phyloP scores from a whole-genome alignment of 2,329 filamentous ascomycete genomes.

The Knufia petricola region DNA sequence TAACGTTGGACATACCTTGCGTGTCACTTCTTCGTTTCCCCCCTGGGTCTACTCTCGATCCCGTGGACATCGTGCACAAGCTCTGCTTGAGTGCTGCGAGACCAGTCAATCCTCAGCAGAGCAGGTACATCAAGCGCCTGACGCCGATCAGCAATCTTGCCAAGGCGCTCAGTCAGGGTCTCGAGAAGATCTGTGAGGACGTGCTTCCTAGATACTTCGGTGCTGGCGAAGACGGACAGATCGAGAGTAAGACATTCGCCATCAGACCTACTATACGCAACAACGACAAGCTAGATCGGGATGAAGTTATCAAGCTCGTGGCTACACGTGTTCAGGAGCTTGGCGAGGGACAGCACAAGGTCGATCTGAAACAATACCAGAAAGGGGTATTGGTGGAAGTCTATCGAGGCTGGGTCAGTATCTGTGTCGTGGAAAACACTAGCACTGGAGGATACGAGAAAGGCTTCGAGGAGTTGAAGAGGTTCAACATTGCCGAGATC shows the following conservation, averaged over 20 bases:
- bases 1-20: conserved; percentile 22
- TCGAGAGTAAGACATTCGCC: conserved; percentile 42
- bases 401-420: conserved; percentile 53
- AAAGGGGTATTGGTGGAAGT: conserved; percentile 53
- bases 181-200: conserved; percentile 47
- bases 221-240: conserved; percentile 1
- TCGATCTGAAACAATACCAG: conserved; percentile 54
- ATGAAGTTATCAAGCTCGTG: conserved; percentile 50
- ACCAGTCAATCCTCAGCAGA: conserved; percentile 35
- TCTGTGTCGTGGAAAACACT: conserved; percentile 52
- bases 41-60: conserved; percentile 47
- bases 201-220: conserved; percentile 53
- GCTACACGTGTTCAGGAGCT: conserved; percentile 40
- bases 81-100: conserved; percentile 49
- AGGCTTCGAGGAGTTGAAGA: conserved; percentile 50
- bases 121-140: conserved; percentile 50
- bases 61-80: conserved; percentile 49
- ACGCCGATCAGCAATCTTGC: conserved; percentile 50
- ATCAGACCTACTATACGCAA: conserved; percentile 53
- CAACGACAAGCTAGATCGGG: conserved; percentile 47
- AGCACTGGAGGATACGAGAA: neutral
- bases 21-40: conserved; percentile 20
- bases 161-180: conserved; percentile 48
- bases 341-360: conserved; percentile 44
- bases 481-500: conserved; percentile 55